Conservation (phyloP, 768 basidiomycete species). For the Chalciporus chontae region DNA sequence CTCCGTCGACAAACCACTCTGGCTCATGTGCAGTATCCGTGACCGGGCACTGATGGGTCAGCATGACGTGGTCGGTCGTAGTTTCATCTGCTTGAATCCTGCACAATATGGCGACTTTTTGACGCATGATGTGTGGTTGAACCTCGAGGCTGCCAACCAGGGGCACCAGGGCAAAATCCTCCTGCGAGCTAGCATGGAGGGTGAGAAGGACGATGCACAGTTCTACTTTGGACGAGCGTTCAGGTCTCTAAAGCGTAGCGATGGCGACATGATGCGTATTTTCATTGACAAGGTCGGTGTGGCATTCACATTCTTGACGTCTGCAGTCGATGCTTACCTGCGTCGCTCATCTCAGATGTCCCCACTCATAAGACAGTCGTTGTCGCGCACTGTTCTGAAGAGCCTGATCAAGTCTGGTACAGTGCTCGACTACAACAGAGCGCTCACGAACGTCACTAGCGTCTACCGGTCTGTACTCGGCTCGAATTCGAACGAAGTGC, state of each 20-base stretch:
- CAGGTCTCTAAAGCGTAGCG: constrained; percentile 86
- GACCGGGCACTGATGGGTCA: constrained; percentile 89
- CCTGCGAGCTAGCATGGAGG: constrained; percentile 94
- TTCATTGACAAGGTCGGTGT: constrained; percentile 89
- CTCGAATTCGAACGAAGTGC: constrained; percentile 61
- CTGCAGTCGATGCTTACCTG: not conserved
- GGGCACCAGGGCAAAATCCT: constrained; percentile 69
- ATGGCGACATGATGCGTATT: constrained; percentile 91
- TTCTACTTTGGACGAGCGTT: constrained; percentile 98
- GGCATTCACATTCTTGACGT: not conserved
- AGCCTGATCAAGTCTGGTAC: constrained; percentile 63
- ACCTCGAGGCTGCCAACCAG: constrained; percentile 60
- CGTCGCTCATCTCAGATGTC: constrained; percentile 62
- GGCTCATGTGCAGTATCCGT: constrained; percentile 95
- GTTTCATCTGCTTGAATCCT: constrained; percentile 91
- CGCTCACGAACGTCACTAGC: constrained; percentile 77
- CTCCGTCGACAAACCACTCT: constrained; percentile 88
- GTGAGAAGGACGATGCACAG: constrained; percentile 96
- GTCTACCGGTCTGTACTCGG: constrained; percentile 79
- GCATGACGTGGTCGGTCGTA: constrained; percentile 87
- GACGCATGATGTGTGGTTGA: constrained; percentile 89
- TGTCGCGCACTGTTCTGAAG: constrained; percentile 76
- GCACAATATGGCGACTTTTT: constrained; percentile 84
- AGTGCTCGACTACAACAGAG: constrained; percentile 85
- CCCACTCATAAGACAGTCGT: constrained; percentile 83